Evolutionary conservation across 768 basidiomycete genomes (phyloP), one percentile per base, ranked within the genome.

Genomic region (Trametes cinnabarina): DNA sequence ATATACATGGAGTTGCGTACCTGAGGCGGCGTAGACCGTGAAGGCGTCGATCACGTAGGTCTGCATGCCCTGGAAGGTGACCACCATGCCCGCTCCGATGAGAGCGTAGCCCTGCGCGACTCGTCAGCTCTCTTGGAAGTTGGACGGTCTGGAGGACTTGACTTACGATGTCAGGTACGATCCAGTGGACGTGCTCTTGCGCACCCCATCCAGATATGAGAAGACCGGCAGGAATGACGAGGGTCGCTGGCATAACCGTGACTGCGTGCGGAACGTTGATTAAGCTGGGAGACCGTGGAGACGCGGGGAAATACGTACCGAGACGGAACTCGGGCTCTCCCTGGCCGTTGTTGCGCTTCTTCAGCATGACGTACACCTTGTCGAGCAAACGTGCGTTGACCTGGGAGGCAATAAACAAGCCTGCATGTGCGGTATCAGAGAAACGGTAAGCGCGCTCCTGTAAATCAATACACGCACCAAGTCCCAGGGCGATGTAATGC

Each of bases 121-220:
- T 68, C 25, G 26, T 46, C 2, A 22, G 15, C 22, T 32, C 40
- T 14, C 3, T 19, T 17, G 14, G 5, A 30, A 26, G 20, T 30
- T 19, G 15, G 25, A 22, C 46, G 23, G 25, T 25, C 30, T 46
- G 20, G 0, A 63, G 10, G 28, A 5, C 25, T 9, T 20, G 0
- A 54, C 82, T 57, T 58, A 86, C 87, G 30, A 90, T 77, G 63
- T 90, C 87, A 1, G 82, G 78, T 0, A 74, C 84, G 53, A 91
- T 83, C 91, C 90, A 93, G 58, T 82, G 82, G 0, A 84, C 66
- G 20, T 74, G 68, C 0, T 74, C 63, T 59, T 87, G 73, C 1
- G 85, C 84, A 0, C 81, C 73, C 88, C 90, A 93, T 1, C 90
- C 90, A 4, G 81, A 67, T 3, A 92, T 73, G n/a, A 93, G 71